Base-by-base conservation (phyloP, 1,139 yeast species). In the Hansenula lynferdii region DNA sequence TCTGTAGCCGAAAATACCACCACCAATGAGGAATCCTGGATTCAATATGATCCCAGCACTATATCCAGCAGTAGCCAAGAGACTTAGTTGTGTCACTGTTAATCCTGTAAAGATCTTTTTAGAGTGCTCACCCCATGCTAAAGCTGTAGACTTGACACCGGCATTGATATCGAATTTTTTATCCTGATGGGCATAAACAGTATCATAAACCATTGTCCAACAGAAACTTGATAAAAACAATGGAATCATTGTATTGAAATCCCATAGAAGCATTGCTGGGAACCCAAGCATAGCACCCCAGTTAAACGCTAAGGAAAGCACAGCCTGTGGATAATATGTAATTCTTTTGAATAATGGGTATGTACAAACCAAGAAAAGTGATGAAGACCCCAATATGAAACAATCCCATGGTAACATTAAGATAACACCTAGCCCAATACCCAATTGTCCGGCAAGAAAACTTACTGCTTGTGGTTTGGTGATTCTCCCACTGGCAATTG, bases 151-250 rank as follows among this genome's bases (percentile, higher is more conserved):
- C 60, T 90, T 89, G 49, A 94, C 84, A 8, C 97, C 97, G 0
- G 96, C 97, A 40, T 73, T 67, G 38, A 84, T 65, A 60, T 94
- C 99, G 54, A 83, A 94, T 42, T 62, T 65, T 64, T 94, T 94
- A 61, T 94, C 98, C 65, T 94, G 99, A 60, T 94, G 99, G 1
- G 98, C 98, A 60, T 94, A 94, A 31, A 94, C 79, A 3, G 97
- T 86, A 60, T 94, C 99, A 61, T 94, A 94, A 37, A 84, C 80
- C 86, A 94, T 84, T 49, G 96, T 83, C 98, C 98, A 94, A 41
- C 83, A 70, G 57, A 82, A 85, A 34, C 89, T 81, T 15, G 96
- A 78, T 3, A 79, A 60, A 51, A 83, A 86, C 37, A 94, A 68
- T 1, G 96, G 87, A 11, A 77, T 66, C 76, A 90, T 90, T 4